phyloP scores from a whole-genome alignment of 352 stramenopile species.

The Peronosclerospora sorghi region DNA sequence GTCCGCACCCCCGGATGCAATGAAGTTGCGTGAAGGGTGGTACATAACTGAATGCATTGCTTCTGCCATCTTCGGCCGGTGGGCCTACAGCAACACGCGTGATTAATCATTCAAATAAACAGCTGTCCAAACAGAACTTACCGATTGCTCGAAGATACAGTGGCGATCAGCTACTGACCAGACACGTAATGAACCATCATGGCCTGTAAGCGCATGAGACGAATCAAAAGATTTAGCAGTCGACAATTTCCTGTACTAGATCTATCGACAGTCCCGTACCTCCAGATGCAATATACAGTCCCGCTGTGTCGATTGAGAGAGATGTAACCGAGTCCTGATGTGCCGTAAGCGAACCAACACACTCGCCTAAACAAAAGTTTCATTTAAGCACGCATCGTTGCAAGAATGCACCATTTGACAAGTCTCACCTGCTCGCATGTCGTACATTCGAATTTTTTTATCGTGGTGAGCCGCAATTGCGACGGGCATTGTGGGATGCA shows the following conservation, averaged over 20 bases:
- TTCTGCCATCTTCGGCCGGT: conserved; percentile 76
- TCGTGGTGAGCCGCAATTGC: conserved; percentile 76
- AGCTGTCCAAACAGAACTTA: conserved; percentile 15
- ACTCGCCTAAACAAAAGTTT: conserved; percentile 31
- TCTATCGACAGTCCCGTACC: conserved; percentile 25
- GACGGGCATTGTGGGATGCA: conserved; percentile 78
- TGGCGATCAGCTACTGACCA: conserved; percentile 75
- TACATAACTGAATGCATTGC: conserved; percentile 65
- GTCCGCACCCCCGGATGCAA: conserved; percentile 68
- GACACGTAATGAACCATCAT: conserved; percentile 76
- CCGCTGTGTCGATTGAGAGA: conserved; percentile 65
- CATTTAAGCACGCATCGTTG: background rate
- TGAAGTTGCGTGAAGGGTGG: conserved; percentile 71
- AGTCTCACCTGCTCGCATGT: conserved; percentile 50
- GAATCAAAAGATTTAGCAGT: background rate
- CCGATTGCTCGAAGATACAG: conserved; percentile 80
- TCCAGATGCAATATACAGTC: conserved; percentile 63
- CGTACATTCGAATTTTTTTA: conserved; percentile 77
- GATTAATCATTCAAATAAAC: conserved; percentile 1
- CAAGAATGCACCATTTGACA: background rate
- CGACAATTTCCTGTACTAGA: too few relatives aligned
- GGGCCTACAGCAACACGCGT: conserved; percentile 25
- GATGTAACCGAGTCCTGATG: conserved; percentile 77
- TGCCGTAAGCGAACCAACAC: conserved; percentile 59
- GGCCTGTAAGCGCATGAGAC: conserved; percentile 26